Evolutionary conservation across 1,139 yeast species (phyloP), one percentile per base, ranked within the genome.

Genomic region (Lodderomyces beijingensis): DNA sequence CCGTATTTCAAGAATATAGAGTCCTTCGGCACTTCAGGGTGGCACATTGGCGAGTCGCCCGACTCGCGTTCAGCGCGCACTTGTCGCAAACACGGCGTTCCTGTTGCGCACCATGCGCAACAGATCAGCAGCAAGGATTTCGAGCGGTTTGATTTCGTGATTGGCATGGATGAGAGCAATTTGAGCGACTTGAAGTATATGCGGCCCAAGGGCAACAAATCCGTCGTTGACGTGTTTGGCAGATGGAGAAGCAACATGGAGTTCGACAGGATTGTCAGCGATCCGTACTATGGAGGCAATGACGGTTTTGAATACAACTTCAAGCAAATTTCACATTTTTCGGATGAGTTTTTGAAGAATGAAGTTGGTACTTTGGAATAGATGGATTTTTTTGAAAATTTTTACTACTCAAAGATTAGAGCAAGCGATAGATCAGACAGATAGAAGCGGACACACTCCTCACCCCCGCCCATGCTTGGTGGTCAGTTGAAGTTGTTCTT

Each of bases 241-340:
- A 76, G 81, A 17, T 88, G 79, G 80, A 69, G 76, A 40, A 72
- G 75, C 1, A 77, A 74, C 45, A 46, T 57, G 7, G 53, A 60
- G 26, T 75, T 69, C 43, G 67, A 67, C 16, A 64, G 57, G 30
- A 73, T 84, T 23, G 91, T 89, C 5, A 84, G 77, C 34, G 96
- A 89, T 55, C 97, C 97, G 1, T 89, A 89, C 58, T 89, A 88
- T 47, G 96, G 96, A 3, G 95, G 94, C 1, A 62, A 61, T 19
- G 71, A 76, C 43, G 95, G 96, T 3, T 89, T 89, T 52, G 93
- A 85, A 53, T 69, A 65, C 40, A 87, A 85, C 55, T 88, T 79
- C 52, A 51, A 70, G 38, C 97, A 89, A 52, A 67, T 88, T 35
- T 51, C 62, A 11, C 89, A 84, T 49, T 89, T 89, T 51, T 75